Conservation (phyloP, 1,284 basidiomycete species). For the Microbotryum silenes-acaulis region DNA sequence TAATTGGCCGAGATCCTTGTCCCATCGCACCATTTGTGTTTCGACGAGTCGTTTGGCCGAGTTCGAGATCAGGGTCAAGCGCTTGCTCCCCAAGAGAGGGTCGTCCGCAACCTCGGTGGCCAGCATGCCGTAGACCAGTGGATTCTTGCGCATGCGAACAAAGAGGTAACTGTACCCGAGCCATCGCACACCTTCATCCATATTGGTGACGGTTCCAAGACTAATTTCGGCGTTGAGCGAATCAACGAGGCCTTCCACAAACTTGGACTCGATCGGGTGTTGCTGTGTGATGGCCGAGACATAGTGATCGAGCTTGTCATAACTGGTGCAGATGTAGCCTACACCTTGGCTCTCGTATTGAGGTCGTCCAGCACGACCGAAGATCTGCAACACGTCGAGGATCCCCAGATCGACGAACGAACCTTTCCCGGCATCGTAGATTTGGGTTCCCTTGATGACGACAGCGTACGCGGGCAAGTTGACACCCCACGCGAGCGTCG, state of each 20-base stretch:
- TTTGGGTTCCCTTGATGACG: constrained; percentile 95
- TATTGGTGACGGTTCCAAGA: constrained; percentile 84
- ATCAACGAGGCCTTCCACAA: constrained; percentile 79
- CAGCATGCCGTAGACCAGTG: constrained; percentile 80
- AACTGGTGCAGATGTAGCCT: constrained; percentile 90
- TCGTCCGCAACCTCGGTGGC: constrained; percentile 67
- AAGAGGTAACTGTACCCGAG: constrained; percentile 95
- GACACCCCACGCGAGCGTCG: constrained; percentile 98
- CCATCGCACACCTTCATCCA: constrained; percentile 86
- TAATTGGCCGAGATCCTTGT: constrained; percentile 57
- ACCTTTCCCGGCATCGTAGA: constrained; percentile 85
- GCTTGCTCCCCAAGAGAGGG: constrained; percentile 65
- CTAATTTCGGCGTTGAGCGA: constrained; percentile 92
- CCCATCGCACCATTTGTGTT: constrained; percentile 76
- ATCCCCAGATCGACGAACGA: constrained; percentile 89
- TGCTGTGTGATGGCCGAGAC: constrained; percentile 40
- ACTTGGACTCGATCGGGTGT: constrained; percentile 95
- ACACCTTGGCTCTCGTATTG: constrained; percentile 92
- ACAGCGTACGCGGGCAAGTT: constrained; percentile 96
- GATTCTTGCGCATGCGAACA: constrained; percentile 91
- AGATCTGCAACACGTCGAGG: constrained; percentile 90
- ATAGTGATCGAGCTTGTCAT: constrained; percentile 90
- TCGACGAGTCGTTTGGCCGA: constrained; percentile 67
- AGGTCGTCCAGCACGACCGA: constrained; percentile 89
- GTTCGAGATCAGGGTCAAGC: constrained; percentile 60